Percentiles rank a stretch among this genome's conserved stretches.
phyloP scores from a whole-genome alignment of 164 flowering plant species.

The Stephania japonica region DNA sequence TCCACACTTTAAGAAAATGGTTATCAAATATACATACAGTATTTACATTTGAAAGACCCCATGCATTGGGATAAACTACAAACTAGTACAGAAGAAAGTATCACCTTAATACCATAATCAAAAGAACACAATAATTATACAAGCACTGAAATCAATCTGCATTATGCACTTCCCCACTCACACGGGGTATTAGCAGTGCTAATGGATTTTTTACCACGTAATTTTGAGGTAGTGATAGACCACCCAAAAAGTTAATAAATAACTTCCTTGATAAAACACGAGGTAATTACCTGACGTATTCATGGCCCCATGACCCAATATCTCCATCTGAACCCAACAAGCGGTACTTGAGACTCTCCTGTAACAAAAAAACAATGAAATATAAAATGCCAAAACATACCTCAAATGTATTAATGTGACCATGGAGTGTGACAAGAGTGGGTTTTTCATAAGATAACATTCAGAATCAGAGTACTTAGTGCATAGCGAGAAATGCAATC shows the following conservation, averaged over 20 bases:
- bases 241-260: background rate
- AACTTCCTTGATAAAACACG: background rate
- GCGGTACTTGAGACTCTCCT: slow-evolving; percentile 93
- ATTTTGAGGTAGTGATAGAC: background rate
- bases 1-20: too few relatives aligned
- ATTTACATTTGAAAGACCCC: too few relatives aligned
- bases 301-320: slow-evolving; percentile 99
- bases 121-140: background rate
- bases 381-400: background rate
- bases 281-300: slow-evolving; percentile 74
- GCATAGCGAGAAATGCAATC: background rate
- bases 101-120: background rate
- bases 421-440: background rate
- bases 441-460: background rate
- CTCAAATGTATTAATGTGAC: background rate
- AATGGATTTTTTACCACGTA: background rate
- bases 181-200: background rate
- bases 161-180: background rate
- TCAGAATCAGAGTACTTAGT: background rate
- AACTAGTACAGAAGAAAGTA: background rate
- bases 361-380: slow-evolving; percentile 11
- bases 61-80: too few relatives aligned
- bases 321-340: slow-evolving; percentile 92
- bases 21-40: too few relatives aligned
- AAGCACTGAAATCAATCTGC: background rate